Conservation (phyloP, 345 rosid species). For the Salix caprea region DNA sequence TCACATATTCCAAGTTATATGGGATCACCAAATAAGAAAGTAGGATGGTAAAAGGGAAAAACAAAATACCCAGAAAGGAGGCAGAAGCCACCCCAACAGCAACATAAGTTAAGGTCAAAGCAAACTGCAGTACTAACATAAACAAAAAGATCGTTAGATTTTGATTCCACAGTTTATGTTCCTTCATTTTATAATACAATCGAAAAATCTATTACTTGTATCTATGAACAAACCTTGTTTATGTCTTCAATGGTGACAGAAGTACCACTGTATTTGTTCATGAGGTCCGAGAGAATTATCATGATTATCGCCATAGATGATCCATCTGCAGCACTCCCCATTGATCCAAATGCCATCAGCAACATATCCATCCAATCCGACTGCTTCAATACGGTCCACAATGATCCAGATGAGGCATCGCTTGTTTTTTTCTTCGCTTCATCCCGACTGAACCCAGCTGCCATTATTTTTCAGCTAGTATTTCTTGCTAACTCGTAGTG, state of each 20-base stretch:
- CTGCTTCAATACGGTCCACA: neutral
- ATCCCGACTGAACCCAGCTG: neutral
- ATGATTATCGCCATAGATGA: constrained; percentile 12
- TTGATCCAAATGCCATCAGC: constrained; percentile 25
- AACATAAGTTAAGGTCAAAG: constrained; percentile 25
- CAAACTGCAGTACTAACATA: constrained; percentile 13
- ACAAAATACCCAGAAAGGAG: constrained; percentile 27
- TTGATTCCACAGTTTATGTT: neutral
- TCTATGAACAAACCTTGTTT: constrained; percentile 16
- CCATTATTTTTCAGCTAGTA: neutral
- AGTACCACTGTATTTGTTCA: constrained; percentile 15
- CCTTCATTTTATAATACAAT: neutral
- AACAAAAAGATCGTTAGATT: neutral
- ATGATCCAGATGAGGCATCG: neutral
- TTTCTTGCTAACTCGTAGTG: neutral
- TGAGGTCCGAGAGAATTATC: constrained; percentile 20
- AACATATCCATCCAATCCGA: constrained; percentile 24
- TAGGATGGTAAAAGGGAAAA: neutral
- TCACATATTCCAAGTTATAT: neutral
- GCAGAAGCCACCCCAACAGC: constrained; percentile 28
- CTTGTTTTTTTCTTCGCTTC: neutral
- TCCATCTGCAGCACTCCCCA: constrained; percentile 31
- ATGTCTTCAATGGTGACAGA: constrained; percentile 10
- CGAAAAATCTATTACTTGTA: neutral
- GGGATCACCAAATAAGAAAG: neutral